Evolutionary conservation across 177 flowering plant genomes (phyloP).

Genomic region (Telopea speciosissima): DNA sequence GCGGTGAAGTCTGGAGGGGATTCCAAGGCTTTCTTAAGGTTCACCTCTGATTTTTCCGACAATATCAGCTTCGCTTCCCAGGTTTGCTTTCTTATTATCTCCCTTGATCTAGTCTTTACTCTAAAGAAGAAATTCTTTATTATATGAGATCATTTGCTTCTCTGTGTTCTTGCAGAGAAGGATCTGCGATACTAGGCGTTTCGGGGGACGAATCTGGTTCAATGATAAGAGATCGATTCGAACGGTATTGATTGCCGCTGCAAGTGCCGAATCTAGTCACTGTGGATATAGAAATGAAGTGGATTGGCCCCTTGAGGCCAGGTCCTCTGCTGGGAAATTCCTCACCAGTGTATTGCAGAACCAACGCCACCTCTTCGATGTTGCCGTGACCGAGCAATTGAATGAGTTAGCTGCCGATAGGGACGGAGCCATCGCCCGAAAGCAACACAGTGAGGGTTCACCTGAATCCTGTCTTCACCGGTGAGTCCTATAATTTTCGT

Average conservation of each 20-base stretch:
- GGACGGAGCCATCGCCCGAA: conserved; percentile 44
- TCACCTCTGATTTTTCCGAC: not conserved
- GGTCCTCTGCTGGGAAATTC: conserved; percentile 46
- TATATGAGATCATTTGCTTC: not conserved
- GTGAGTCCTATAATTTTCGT: conserved; percentile 22
- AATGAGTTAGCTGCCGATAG: conserved; percentile 50
- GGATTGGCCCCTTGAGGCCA: conserved; percentile 59
- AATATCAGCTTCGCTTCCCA: not conserved
- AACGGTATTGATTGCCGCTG: conserved; percentile 8
- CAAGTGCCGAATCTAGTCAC: conserved; percentile 28
- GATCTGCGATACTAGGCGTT: not conserved
- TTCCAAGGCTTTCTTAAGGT: conserved; percentile 4
- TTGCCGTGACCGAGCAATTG: conserved; percentile 52
- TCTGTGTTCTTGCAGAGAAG: not conserved
- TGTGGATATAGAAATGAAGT: conserved; percentile 39
- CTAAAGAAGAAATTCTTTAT: not conserved
- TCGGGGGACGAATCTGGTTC: not conserved
- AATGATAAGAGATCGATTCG: not conserved
- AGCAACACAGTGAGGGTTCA: conserved; percentile 41
- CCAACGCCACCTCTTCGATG: conserved; percentile 49
- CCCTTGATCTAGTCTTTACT: not conserved
- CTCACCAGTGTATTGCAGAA: conserved; percentile 57
- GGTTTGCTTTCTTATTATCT: not conserved
- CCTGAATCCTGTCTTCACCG: conserved; percentile 65
- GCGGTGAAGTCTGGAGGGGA: conserved; percentile 18